phyloP scores from a whole-genome alignment of 2,329 filamentous ascomycete genomes.

The Fusarium napiforme region DNA sequence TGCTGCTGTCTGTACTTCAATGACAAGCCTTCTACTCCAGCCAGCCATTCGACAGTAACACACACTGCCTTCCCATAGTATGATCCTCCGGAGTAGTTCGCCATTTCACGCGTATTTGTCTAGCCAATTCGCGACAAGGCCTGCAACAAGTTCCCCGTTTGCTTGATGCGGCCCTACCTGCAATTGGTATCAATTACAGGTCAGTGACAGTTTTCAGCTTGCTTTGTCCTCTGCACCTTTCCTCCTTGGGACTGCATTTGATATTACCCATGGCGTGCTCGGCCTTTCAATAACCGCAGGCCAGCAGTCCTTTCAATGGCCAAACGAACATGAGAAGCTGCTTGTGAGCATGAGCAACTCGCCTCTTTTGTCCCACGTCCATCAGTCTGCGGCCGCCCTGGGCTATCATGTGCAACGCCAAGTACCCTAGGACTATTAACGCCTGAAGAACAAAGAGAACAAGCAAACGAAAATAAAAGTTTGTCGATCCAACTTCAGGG shows the following conservation, averaged over 20 bases:
- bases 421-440: background rate
- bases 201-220: conserved; percentile 37
- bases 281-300: conserved; percentile 24
- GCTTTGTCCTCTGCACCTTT: conserved; percentile 40
- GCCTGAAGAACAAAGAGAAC: background rate
- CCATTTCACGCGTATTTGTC: conserved; percentile 20
- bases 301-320: conserved; percentile 15
- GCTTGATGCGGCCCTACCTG: conserved; percentile 4
- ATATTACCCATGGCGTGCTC: conserved; percentile 28
- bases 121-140: conserved; percentile 22
- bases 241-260: conserved; percentile 31
- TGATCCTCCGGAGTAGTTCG: conserved; percentile 18
- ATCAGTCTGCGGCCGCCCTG: conserved; percentile 22
- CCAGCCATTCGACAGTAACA: conserved; percentile 5
- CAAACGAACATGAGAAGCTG: conserved; percentile 11
- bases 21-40: background rate
- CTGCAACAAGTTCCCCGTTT: conserved; percentile 5
- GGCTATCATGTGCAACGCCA: conserved; percentile 27
- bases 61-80: background rate
- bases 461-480: conserved; percentile 1
- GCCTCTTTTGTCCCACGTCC: conserved; percentile 31
- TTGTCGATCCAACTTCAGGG: conserved; percentile 21
- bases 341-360: conserved; percentile 21
- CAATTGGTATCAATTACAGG: conserved; percentile 6
- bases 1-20: conserved; percentile 13